Conservation (phyloP, 768 basidiomycete genomes). For the Boletus vinaceobasis region DNA sequence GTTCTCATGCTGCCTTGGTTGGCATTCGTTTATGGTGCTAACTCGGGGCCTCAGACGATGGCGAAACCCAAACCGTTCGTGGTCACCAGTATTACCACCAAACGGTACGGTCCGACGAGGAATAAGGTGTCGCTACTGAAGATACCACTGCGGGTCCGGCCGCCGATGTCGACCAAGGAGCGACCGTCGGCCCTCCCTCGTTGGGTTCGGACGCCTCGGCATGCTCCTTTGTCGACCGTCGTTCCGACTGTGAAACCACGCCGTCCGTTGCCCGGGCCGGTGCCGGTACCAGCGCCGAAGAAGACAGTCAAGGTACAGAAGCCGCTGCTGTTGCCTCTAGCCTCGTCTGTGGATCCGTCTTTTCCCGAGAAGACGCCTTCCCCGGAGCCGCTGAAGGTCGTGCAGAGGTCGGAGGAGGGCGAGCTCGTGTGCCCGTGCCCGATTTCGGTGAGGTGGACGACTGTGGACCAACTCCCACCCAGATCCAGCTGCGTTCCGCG, state of each 20-base stretch:
- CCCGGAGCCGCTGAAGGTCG: background rate
- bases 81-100: background rate
- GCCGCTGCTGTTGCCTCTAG: too few species aligned
- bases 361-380: background rate
- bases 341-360: background rate
- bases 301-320: background rate
- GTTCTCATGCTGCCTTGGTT: background rate
- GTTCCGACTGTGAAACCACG: background rate
- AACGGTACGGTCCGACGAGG: background rate
- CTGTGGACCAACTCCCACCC: background rate
- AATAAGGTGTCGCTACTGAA: background rate
- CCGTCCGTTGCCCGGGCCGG: too few species aligned
- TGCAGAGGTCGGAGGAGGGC: background rate
- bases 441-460: too few species aligned
- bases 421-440: background rate
- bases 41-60: background rate
- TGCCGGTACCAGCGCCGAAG: background rate
- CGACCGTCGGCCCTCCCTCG: background rate
- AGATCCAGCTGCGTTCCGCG: background rate
- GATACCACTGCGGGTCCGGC: background rate
- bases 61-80: conserved; percentile 7
- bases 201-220: background rate
- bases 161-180: background rate
- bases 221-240: background rate
- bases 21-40: too few species aligned